phyloP scores from a whole-genome alignment of 441 rosid species.

The Pelargonium citronellum region DNA sequence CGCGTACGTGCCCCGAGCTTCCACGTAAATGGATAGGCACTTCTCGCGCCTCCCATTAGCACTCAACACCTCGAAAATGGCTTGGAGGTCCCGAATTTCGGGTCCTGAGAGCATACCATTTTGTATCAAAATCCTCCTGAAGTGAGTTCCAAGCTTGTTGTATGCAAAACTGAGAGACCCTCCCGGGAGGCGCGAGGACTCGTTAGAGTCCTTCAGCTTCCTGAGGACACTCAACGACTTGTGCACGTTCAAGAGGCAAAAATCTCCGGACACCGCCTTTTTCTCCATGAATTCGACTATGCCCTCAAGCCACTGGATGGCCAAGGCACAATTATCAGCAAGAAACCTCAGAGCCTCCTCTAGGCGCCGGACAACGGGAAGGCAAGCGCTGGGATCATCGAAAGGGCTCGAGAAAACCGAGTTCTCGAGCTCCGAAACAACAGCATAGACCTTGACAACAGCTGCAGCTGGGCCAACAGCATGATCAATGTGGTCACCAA shows the following conservation, averaged over 20 bases:
- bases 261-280: conserved; percentile 28
- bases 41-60: conserved; percentile 31
- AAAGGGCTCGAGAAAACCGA: conserved; percentile 30
- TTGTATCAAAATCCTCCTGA: conserved; percentile 40
- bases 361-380: conserved; percentile 43
- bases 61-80: conserved; percentile 36
- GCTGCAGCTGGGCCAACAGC: conserved; percentile 57
- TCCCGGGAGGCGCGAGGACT: conserved; percentile 33
- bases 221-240: conserved; percentile 35
- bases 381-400: conserved; percentile 32
- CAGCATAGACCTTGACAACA: conserved; percentile 39
- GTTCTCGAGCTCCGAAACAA: conserved; percentile 47
- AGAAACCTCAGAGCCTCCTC: conserved; percentile 61
- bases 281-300: conserved; percentile 40
- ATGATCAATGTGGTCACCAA: conserved; percentile 44
- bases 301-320: conserved; percentile 62
- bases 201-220: conserved; percentile 34
- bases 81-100: conserved; percentile 37
- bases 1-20: conserved; percentile 36
- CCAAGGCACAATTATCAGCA: conserved; percentile 50
- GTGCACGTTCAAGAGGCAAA: conserved; percentile 34
- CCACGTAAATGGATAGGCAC: conserved; percentile 32
- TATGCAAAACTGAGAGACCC: conserved; percentile 42
- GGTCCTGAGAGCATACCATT: conserved; percentile 10
- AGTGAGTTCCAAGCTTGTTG: conserved; percentile 45